Conservation (phyloP, 1,284 basidiomycete species). For the Athelia sp. region DNA sequence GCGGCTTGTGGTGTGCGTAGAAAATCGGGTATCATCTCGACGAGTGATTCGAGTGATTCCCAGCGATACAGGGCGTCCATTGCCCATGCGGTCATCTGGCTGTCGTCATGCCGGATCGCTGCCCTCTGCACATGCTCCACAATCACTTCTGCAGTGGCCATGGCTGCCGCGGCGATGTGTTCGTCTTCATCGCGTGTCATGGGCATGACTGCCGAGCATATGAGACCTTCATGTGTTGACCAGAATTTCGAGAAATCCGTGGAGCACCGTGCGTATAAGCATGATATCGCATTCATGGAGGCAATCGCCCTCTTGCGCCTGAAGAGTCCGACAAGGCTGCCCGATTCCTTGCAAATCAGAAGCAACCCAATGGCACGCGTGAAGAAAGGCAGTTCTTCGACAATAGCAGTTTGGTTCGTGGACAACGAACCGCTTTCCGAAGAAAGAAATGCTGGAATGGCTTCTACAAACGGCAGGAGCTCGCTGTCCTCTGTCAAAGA, state of each 20-base stretch:
- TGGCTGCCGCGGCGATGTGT: not conserved
- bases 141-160: not conserved
- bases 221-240: not conserved
- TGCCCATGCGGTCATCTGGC: not conserved
- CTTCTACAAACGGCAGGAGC: not conserved
- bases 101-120: not conserved
- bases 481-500: not conserved
- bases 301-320: not conserved
- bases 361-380: not conserved
- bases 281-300: not conserved
- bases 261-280: not conserved
- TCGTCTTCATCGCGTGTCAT: not conserved
- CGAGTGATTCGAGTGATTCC: not conserved
- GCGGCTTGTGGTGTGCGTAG: not conserved
- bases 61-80: not conserved
- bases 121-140: not conserved
- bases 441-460: not conserved
- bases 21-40: not conserved
- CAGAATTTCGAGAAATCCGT: not conserved
- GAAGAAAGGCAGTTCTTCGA: not conserved
- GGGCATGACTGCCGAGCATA: not conserved
- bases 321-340: not conserved
- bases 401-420: not conserved
- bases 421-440: not conserved
- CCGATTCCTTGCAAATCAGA: not conserved